Evolutionary conservation across 495 filamentous ascomycete species (phyloP).

Genomic region (Penicillium nucicola): DNA sequence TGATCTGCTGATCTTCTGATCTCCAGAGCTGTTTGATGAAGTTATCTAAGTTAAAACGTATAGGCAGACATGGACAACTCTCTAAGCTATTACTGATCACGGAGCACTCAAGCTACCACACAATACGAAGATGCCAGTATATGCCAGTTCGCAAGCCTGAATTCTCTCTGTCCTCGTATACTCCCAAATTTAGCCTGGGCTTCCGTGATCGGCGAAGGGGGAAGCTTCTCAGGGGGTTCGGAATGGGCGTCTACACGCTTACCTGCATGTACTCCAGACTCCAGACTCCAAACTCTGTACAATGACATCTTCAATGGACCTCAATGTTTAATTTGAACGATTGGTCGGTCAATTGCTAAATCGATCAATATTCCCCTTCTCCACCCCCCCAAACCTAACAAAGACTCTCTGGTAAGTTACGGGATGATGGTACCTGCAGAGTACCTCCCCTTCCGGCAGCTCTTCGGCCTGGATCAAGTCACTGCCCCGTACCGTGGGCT

Average conservation of each 20-base stretch:
- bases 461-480: neutral
- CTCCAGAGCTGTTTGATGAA: no score
- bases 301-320: no score
- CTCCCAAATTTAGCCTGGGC: neutral
- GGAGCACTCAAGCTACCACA: no score
- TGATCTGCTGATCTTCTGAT: no score
- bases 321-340: no score
- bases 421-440: neutral
- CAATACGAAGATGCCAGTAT: no score
- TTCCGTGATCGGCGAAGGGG: slow-evolving; percentile 6
- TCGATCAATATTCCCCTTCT: slow-evolving; percentile 8
- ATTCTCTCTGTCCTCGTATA: neutral
- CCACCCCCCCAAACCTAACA: slow-evolving; percentile 3
- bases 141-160: no score
- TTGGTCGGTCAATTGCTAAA: slow-evolving; percentile 5
- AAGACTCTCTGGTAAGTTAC: no score
- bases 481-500: neutral
- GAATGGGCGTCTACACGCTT: neutral
- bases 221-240: slow-evolving; percentile 4
- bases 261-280: neutral
- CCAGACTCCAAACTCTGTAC: no score
- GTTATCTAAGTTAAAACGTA: neutral
- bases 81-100: no score
- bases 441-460: neutral
- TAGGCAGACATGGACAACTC: no score